Conservation (phyloP, 169 alveolate genomes). For the Plasmodium coatneyi region DNA sequence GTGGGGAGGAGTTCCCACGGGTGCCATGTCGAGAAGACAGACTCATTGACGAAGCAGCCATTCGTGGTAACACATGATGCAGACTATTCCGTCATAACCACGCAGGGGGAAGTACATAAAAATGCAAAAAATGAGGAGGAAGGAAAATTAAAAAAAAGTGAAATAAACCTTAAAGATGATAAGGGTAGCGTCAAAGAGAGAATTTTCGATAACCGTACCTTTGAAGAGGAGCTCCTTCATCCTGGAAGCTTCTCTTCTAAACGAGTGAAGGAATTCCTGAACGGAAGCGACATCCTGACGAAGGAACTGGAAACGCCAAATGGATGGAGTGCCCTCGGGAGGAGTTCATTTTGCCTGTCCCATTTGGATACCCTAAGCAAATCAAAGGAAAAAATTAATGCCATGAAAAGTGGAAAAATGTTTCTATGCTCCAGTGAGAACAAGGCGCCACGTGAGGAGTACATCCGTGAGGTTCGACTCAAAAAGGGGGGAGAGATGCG, state of each 20-base stretch:
- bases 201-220: neutral
- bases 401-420: slow-evolving; percentile 1
- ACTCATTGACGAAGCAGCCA: neutral
- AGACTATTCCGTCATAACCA: neutral
- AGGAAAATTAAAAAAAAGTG: neutral
- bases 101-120: neutral
- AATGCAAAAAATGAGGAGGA: neutral
- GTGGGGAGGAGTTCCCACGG: neutral
- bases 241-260: neutral
- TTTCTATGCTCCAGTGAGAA: slow-evolving; percentile 7
- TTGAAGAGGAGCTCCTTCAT: neutral
- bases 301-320: neutral
- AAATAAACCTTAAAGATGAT: slow-evolving; percentile 15
- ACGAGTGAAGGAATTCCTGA: neutral
- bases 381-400: neutral
- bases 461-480: neutral
- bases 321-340: neutral
- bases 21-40: neutral
- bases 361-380: neutral
- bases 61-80: neutral
- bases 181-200: neutral
- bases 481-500: neutral
- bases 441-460: neutral
- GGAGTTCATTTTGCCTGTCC: neutral
- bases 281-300: neutral